Evolutionary conservation across 2,329 filamentous ascomycete genomes (phyloP).

Genomic region (Arachnomyces sp.): DNA sequence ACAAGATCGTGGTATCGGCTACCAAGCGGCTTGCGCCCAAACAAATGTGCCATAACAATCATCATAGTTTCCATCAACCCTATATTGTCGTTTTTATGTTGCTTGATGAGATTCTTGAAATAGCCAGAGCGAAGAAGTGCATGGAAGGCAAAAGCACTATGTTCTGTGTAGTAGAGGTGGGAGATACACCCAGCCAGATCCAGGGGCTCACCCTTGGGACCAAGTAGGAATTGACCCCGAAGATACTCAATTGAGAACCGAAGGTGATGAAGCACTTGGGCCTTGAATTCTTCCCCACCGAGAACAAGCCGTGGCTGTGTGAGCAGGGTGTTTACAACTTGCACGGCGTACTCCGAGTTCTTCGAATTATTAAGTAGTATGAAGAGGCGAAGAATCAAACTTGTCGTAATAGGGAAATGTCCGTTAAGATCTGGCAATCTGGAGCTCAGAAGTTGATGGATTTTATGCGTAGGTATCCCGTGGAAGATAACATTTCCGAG

Average conservation of each 20-base stretch:
- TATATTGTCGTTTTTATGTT: background rate
- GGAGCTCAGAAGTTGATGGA: conserved; percentile 62
- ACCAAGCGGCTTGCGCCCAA: conserved; percentile 47
- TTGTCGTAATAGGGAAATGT: conserved; percentile 70
- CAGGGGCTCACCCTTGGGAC: conserved; percentile 51
- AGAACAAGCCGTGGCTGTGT: conserved; percentile 63
- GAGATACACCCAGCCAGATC: conserved; percentile 64
- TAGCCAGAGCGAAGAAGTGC: conserved; percentile 63
- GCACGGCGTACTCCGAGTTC: conserved; percentile 52
- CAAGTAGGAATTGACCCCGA: conserved; percentile 58
- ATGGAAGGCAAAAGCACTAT: conserved; percentile 68
- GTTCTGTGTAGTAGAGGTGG: conserved; percentile 70
- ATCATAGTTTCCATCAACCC: conserved; percentile 52
- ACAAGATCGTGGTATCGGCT: conserved; percentile 41
- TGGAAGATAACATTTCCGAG: conserved; percentile 77
- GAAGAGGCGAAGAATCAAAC: conserved; percentile 60
- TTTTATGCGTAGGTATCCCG: conserved; percentile 52
- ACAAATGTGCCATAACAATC: conserved; percentile 62
- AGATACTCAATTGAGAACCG: conserved; percentile 77
- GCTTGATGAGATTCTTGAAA: conserved; percentile 55
- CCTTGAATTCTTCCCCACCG: conserved; percentile 58
- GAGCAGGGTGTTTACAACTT: conserved; percentile 57
- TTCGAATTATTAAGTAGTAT: conserved; percentile 59
- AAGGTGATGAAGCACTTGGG: conserved; percentile 65
- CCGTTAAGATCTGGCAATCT: conserved; percentile 64